Base-by-base conservation (phyloP, 108 stramenopile species). In the Discostella stelligeroides region DNA sequence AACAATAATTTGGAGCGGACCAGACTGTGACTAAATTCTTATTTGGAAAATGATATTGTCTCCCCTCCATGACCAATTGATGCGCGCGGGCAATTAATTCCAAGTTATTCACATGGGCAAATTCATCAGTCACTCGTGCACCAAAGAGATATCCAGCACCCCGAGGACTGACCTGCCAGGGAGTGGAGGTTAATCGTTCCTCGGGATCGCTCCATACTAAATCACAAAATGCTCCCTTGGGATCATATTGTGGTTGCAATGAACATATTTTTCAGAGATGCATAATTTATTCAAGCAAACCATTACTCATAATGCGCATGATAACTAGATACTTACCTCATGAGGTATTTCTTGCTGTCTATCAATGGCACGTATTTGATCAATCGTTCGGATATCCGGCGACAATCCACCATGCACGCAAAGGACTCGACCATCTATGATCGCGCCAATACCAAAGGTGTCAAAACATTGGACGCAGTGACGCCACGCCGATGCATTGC, bases 1-100 rank as follows among this genome's bases (percentile, higher is more conserved):
- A 97, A 78, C 97, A 98, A 70, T 99, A 99, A 60, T 98, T 98
- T 7, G 98, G 98, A 15, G 97, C 97, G 17, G 88, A 89, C 95
- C 96, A 99, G 0, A 98, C 94, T 3, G 95, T 97, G 20, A 97
- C 94, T 23, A 97, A 41, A 27, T 86, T 72, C 54, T 88, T 85
- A 37, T 92, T 91, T 65, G 86, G 86, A 60, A 87, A 85, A 42
- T 95, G 88, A 75, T 89, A 96, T 62, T 94, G 91, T 10, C 88
- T 85, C 42, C 96, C 96, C 68, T 97, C 98, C 96, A 97, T 96
- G 12, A 98, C 98, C 41, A 98, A 76, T 69, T 99, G 98, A 80
- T 99, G 98, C 1, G 98, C 97, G 24, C 98, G 85, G 7, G 96
- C 94, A 38, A 98, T 82, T 40, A 98, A 83, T 17, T 92, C 83